Evolutionary conservation across 2,329 filamentous ascomycete genomes (phyloP).

Genomic region (Colletotrichum sp.): DNA sequence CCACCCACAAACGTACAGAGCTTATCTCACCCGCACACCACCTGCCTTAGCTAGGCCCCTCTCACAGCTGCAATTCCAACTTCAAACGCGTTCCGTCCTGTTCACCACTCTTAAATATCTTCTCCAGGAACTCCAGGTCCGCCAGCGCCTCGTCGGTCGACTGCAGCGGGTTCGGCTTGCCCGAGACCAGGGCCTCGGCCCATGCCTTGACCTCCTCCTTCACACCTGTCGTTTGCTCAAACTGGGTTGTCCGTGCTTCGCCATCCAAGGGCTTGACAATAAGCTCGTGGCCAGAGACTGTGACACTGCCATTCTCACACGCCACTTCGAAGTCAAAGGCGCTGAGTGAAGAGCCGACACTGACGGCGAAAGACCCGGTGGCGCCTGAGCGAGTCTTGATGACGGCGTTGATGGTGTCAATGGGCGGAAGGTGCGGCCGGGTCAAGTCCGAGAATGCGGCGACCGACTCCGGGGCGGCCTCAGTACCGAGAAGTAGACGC

Average conservation of each 20-base stretch:
- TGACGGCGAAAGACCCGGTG: conserved; percentile 62
- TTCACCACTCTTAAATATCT: conserved; percentile 53
- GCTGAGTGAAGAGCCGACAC: conserved; percentile 59
- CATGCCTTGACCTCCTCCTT: conserved; percentile 66
- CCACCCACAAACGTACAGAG: not conserved
- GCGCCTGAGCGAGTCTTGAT: conserved; percentile 58
- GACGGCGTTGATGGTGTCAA: conserved; percentile 70
- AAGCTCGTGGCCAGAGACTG: conserved; percentile 49
- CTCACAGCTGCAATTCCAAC: conserved; percentile 40
- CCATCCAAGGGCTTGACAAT: conserved; percentile 38
- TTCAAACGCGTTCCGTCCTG: conserved; percentile 42
- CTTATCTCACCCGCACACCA: not conserved
- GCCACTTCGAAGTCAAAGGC: conserved; percentile 62
- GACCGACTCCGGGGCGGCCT: conserved; percentile 47
- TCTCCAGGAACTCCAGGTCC: conserved; percentile 65
- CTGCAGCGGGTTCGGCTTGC: conserved; percentile 55
- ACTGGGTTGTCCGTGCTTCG: conserved; percentile 40
- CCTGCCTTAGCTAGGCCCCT: not conserved
- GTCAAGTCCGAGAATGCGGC: conserved; percentile 53
- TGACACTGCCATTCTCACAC: conserved; percentile 62
- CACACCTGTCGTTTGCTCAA: conserved; percentile 59
- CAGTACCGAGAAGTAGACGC: conserved; percentile 58
- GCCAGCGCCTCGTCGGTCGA: conserved; percentile 62
- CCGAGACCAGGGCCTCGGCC: conserved; percentile 56
- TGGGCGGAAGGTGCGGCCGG: conserved; percentile 63